Base-by-base conservation (phyloP, 768 basidiomycete species). In the Gautieria morchelliformis region DNA sequence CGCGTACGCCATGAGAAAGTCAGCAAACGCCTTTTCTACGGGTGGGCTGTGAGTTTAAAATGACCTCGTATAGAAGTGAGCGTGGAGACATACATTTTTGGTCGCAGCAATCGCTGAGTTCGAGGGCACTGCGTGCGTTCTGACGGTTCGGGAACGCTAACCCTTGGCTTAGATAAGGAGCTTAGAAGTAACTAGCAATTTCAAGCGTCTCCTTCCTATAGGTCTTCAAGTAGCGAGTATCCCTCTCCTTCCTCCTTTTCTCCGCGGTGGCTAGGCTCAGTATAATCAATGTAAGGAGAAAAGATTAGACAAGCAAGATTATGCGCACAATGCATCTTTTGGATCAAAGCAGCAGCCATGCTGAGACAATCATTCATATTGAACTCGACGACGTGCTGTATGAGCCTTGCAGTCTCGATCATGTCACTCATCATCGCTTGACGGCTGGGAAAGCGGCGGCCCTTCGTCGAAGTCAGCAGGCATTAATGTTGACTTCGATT, bases 21-120 rank as follows among this genome's bases (percentile, higher is more conserved):
- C 44, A 30, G 33, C 55, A 24, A 47, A 56, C 14, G 33, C 19
- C 19, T 56, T 10, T 11, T 56, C 55, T 5, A 24, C n/a, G 33
- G 11, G 42, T 20, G 27, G 7, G 45, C 17, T 11, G 24, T 6
- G 14, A 1, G 15, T 17, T 6, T 33, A 53, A 33, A 4, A 35
- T 7, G 19, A 5, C 35, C 9, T 5, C 10, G 35, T 9, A 27
- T 27, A 3, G 27, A 37, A 37, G 35, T 37, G 35, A 37, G 35
- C 14, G 35, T 14, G 14, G 35, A 2, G 19, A 53, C 55, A n/a
- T 33, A 56, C 55, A 45, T 46, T n/a, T n/a, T 40, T 56, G 45
- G 41, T 46, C 55, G 45, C 55, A 56, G 20, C 27, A 49, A 14
- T 47, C 45, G 30, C 30, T 56, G 45, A 56, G 47, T 48, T 56